A percentile compares a stretch with the other conserved stretches of the same genome.
phyloP scores from a whole-genome alignment of 2,329 filamentous ascomycete genomes.

The Rutstroemia sp. region DNA sequence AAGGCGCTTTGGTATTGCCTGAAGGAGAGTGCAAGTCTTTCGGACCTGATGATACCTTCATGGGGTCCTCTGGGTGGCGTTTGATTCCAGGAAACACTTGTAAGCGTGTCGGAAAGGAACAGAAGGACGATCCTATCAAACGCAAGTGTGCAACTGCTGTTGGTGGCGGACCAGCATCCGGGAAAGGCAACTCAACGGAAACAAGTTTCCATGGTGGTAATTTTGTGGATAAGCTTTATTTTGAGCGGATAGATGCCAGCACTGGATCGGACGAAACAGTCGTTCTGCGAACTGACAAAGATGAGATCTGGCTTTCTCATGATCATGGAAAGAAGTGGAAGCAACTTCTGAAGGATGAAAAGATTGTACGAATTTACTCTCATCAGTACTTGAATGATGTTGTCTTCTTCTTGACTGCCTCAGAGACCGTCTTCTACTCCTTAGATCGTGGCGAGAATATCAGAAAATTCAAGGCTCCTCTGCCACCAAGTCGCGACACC shows the following conservation, averaged over 20 bases:
- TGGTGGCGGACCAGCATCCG: constrained; percentile 46
- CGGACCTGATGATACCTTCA: constrained; percentile 55
- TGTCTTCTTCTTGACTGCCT: constrained; percentile 75
- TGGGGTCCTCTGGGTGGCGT: constrained; percentile 83
- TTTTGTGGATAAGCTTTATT: constrained; percentile 57
- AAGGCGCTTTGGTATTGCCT: constrained; percentile 53
- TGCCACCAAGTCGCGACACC: constrained; percentile 36
- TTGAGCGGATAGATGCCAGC: constrained; percentile 66
- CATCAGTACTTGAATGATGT: constrained; percentile 77
- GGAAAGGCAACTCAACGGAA: constrained; percentile 56
- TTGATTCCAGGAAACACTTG: constrained; percentile 81
- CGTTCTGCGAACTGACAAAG: constrained; percentile 40
- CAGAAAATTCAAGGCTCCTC: constrained; percentile 64
- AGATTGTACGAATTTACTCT: constrained; percentile 64
- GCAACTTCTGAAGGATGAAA: constrained; percentile 59
- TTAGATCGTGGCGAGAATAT: constrained; percentile 70
- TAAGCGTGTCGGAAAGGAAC: constrained; percentile 48
- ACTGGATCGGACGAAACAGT: constrained; percentile 64
- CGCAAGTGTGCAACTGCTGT: constrained; percentile 64
- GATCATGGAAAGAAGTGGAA: constrained; percentile 89
- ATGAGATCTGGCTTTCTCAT: constrained; percentile 61
- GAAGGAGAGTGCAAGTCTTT: constrained; percentile 61
- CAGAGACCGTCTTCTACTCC: constrained; percentile 67
- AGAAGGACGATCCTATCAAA: constrained; percentile 68
- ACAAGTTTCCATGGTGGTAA: constrained; percentile 54